Percentiles rank a stretch among this genome's conserved stretches.
phyloP scores from a whole-genome alignment of 2,329 filamentous ascomycete species.

The Cryphonectria japonica region DNA sequence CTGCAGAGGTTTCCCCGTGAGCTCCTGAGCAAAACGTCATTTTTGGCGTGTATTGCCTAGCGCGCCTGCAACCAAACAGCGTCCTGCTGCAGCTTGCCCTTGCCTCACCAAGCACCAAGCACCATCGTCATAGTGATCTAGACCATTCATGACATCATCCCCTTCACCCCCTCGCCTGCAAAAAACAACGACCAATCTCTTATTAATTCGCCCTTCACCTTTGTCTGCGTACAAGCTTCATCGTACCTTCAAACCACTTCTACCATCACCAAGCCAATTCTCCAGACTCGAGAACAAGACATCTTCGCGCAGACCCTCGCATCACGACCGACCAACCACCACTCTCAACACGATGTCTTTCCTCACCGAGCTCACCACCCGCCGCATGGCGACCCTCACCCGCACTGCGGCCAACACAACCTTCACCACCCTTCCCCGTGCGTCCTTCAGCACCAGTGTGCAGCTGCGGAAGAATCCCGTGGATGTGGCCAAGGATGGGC shows the following conservation, averaged over 20 bases:
- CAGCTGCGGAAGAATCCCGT: slow-evolving; percentile 52
- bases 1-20: background rate
- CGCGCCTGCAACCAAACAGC: background rate
- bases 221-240: background rate
- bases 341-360: slow-evolving; percentile 51
- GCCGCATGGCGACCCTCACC: slow-evolving; percentile 47
- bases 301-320: background rate
- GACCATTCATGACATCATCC: slow-evolving; percentile 3
- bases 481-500: slow-evolving; percentile 61
- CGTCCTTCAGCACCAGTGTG: slow-evolving; percentile 54
- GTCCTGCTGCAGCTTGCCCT: background rate
- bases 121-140: slow-evolving; percentile 3
- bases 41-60: slow-evolving; percentile 13
- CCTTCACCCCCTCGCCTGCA: background rate
- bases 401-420: slow-evolving; percentile 44
- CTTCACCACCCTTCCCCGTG: slow-evolving; percentile 41
- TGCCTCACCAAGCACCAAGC: background rate
- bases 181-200: background rate
- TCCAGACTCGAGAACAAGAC: background rate
- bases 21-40: slow-evolving; percentile 14
- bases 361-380: slow-evolving; percentile 51
- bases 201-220: background rate
- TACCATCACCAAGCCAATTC: background rate
- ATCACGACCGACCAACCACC: slow-evolving; percentile 7
- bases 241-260: background rate